Evolutionary conservation across 148 eudicot species (phyloP).

Genomic region (Oxyria digyna): DNA sequence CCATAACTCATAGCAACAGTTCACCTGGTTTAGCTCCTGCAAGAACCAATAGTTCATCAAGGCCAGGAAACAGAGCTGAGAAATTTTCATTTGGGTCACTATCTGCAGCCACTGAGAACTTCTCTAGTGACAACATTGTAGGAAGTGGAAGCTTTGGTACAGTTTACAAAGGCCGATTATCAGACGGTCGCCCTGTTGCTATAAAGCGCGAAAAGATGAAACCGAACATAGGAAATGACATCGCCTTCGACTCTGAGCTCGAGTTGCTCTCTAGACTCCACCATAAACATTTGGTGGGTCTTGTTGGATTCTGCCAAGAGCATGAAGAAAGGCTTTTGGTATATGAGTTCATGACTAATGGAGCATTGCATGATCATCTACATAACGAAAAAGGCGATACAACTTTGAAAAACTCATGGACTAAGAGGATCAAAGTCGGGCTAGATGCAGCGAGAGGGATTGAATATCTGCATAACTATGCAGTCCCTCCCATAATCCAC

Average conservation of each 20-base stretch:
- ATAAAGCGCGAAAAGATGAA: slow-evolving; percentile 46
- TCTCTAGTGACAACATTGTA: slow-evolving; percentile 35
- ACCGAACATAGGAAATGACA: background rate
- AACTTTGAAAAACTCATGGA: slow-evolving; percentile 35
- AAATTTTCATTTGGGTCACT: background rate
- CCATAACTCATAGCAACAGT: slow-evolving; percentile 32
- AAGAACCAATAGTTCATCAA: background rate
- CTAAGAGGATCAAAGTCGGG: slow-evolving; percentile 43
- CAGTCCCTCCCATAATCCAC: slow-evolving; percentile 54
- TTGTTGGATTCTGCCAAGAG: slow-evolving; percentile 53
- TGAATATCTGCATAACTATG: slow-evolving; percentile 57
- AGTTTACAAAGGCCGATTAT: slow-evolving; percentile 32
- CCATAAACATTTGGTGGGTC: slow-evolving; percentile 54
- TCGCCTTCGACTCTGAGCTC: slow-evolving; percentile 22
- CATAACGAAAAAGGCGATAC: slow-evolving; percentile 17
- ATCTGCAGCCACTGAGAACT: slow-evolving; percentile 30
- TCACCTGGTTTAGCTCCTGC: background rate
- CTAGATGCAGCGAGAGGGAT: slow-evolving; percentile 56
- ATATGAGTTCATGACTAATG: slow-evolving; percentile 45
- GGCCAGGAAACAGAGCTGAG: slow-evolving; percentile 4
- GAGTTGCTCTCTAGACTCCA: slow-evolving; percentile 36
- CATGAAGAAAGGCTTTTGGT: slow-evolving; percentile 41
- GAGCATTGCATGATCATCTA: slow-evolving; percentile 37
- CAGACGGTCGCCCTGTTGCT: slow-evolving; percentile 46
- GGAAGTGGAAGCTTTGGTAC: slow-evolving; percentile 58